Base-by-base conservation (phyloP, 2,329 filamentous ascomycete genomes). In the Botrytis elliptica region DNA sequence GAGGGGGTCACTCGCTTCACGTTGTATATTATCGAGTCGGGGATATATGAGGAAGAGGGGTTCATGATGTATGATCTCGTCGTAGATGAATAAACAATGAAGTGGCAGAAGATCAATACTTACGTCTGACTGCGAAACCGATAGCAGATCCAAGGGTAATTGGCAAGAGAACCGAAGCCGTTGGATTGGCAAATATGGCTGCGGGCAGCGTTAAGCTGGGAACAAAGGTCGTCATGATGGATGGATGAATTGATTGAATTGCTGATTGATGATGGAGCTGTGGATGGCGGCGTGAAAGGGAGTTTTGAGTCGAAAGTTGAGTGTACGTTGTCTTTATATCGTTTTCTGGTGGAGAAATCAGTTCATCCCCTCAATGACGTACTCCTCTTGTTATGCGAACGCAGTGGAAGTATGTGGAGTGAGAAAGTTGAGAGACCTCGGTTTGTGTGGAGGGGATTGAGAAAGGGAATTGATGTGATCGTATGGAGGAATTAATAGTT, bases 151-250 rank as follows among this genome's bases (percentile, higher is more conserved):
- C 94, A 7, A 93, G 84, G 8, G 87, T 87, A 67, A 97, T 85
- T 55, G 94, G 94, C 1, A 97, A 85, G 57, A 97, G 87, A 75
- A 96, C 89, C 29, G 93, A 92, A 42, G 88, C 86, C 12, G 92
- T 90, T 7, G 93, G 89, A 81, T 88, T 90, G 79, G 89, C 86
- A 82, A 97, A 95, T 76, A 95, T 83, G 77, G 88, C 85, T 65
- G 87, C 84, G 3, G 94, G 93, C 29, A 97, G 86, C 36, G 92
- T 94, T 76, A 97, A 83, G 57, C 89, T 90, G n/a, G 92, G 90
- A 75, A 96, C 89, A 82, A 92, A 92, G 75, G 92, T 90, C 18
- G 92, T 95, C 93, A 96, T 97, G 63, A 75, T 86, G 33, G 46
- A n/a, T 52, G 64, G 46, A 22, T 55, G 65, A 12, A 40, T 22